Conservation (phyloP, 1,139 yeast genomes). For the Protomyces gravidus region DNA sequence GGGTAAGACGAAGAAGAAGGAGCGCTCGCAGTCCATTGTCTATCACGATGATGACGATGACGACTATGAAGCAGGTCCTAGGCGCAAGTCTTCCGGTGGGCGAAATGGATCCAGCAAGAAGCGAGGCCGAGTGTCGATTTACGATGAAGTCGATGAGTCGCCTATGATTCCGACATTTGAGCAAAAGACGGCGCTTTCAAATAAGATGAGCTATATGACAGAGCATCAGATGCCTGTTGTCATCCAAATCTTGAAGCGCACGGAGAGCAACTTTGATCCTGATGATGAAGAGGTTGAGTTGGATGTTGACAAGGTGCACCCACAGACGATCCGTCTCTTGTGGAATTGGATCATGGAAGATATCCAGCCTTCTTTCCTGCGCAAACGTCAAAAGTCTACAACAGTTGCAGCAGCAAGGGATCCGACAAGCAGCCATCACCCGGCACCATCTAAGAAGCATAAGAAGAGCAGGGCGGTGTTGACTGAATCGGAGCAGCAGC, state of each 20-base stretch:
- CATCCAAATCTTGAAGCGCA: slow-evolving; percentile 77
- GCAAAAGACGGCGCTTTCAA: slow-evolving; percentile 93
- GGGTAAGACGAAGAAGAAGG: slow-evolving; percentile 36
- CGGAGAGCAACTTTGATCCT: slow-evolving; percentile 57
- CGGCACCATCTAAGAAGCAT: slow-evolving; percentile 35
- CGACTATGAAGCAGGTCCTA: slow-evolving; percentile 32
- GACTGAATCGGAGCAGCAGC: slow-evolving; percentile 51
- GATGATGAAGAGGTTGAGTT: slow-evolving; percentile 78
- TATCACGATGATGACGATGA: slow-evolving; percentile 31
- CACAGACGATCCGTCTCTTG: slow-evolving; percentile 72
- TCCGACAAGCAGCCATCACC: slow-evolving; percentile 1
- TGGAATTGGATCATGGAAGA: slow-evolving; percentile 73
- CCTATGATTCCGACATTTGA: slow-evolving; percentile 58
- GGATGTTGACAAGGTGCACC: slow-evolving; percentile 91
- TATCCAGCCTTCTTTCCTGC: slow-evolving; percentile 33
- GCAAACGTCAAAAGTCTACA: slow-evolving; percentile 27
- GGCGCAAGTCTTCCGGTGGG: slow-evolving; percentile 10
- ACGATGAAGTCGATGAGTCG: slow-evolving; percentile 28
- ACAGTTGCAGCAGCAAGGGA: slow-evolving; percentile 27
- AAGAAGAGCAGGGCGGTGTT: slow-evolving; percentile 54
- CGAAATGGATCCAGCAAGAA: slow-evolving; percentile 11
- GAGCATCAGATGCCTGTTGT: slow-evolving; percentile 81
- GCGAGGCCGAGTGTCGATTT: slow-evolving; percentile 3
- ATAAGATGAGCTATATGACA: slow-evolving; percentile 67
- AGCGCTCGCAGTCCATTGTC: slow-evolving; percentile 30